Percentiles rank a stretch among this genome's conserved stretches.
These are phyloP conservation scores for Solanum virginianum DNA, from an alignment of 257 asterid species.

Conservation along the genomic window DNA sequence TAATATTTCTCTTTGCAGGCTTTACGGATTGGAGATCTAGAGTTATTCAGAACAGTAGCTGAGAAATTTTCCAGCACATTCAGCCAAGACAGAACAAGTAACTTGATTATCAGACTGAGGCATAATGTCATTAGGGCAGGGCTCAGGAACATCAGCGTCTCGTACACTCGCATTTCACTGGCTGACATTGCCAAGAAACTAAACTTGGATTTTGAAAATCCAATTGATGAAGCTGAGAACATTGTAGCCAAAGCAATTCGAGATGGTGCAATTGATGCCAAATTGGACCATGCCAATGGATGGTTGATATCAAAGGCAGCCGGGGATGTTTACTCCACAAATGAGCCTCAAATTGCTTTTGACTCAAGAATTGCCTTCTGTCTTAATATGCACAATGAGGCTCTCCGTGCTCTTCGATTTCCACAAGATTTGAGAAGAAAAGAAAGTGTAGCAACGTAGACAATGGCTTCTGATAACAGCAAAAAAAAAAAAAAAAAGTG, in stretches of 20 bases:
- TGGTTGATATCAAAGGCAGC: conserved; percentile 68
- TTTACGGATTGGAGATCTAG: conserved; percentile 64
- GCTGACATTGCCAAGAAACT: conserved; percentile 59
- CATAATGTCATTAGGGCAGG: conserved; percentile 69
- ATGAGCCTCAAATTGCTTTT: conserved; percentile 66
- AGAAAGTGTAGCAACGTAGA: conserved; percentile 53
- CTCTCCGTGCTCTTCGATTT: conserved; percentile 58
- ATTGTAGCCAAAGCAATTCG: conserved; percentile 65
- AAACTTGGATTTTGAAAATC: conserved; percentile 50
- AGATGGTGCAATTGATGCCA: conserved; percentile 77
- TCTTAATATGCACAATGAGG: conserved; percentile 69
- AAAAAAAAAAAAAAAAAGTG: too few relatives aligned
- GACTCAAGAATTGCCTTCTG: conserved; percentile 67
- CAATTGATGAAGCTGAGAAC: conserved; percentile 60
- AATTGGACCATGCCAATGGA: conserved; percentile 55
- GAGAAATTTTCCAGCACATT: conserved; percentile 48
- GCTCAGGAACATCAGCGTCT: conserved; percentile 53
- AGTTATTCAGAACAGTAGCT: conserved; percentile 47
- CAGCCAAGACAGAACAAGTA: conserved; percentile 50
- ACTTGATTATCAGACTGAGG: conserved; percentile 58
- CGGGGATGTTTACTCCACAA: conserved; percentile 68
- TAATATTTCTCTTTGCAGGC: conserved; percentile 32
- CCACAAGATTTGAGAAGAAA: conserved; percentile 59
- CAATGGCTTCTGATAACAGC: conserved; percentile 17
- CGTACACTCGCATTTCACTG: conserved; percentile 55